Percentiles rank a stretch among this genome's conserved stretches.
phyloP scores from a whole-genome alignment of 495 filamentous ascomycete species.

The Pseudotulostoma volvatum region DNA sequence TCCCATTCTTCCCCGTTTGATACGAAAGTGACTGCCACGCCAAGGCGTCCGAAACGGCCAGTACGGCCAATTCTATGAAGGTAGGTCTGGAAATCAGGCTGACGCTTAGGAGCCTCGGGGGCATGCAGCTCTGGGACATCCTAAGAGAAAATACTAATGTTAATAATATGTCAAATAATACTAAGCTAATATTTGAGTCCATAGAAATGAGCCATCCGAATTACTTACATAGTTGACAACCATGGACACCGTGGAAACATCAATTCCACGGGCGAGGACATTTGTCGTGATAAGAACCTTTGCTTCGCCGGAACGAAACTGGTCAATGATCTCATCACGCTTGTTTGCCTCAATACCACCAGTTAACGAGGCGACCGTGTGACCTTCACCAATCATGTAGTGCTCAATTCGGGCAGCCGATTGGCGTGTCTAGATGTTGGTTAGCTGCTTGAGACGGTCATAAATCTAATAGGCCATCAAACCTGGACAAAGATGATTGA shows the following conservation, averaged over 20 bases:
- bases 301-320: conserved; percentile 67
- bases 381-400: conserved; percentile 75
- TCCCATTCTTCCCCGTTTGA: conserved; percentile 59
- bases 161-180: conserved; percentile 4
- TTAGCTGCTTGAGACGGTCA: no score
- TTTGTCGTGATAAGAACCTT: conserved; percentile 99
- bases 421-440: conserved; percentile 46
- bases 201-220: no score
- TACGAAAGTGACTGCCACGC: conserved; percentile 85
- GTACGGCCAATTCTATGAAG: conserved; percentile 97
- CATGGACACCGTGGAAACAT: conserved; percentile 90
- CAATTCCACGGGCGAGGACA: conserved; percentile 90
- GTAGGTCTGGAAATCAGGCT: conserved; percentile 80
- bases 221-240: conserved; percentile 80
- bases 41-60: conserved; percentile 92
- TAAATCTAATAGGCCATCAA: no score
- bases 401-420: conserved; percentile 69
- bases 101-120: conserved; percentile 12
- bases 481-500: conserved; percentile 97
- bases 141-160: conserved; percentile 17
- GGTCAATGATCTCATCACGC: conserved; percentile 72
- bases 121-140: conserved; percentile 37
- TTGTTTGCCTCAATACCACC: conserved; percentile 68
- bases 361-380: conserved; percentile 77
- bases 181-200: background rate